Percentiles rank a stretch among this genome's conserved stretches.
phyloP scores from a whole-genome alignment of 2,329 filamentous ascomycete genomes.

The Juglanconis juglandina region DNA sequence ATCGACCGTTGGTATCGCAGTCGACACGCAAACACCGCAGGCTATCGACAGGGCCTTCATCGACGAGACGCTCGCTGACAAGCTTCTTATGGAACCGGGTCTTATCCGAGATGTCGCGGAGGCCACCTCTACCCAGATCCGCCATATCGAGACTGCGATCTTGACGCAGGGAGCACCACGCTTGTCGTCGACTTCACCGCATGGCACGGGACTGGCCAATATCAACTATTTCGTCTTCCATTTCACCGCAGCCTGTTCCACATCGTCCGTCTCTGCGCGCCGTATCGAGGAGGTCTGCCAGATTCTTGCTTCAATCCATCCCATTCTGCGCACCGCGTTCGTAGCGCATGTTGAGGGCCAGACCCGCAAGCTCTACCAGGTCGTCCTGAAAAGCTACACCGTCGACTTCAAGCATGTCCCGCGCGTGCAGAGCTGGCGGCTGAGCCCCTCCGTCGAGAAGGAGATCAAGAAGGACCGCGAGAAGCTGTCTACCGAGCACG shows the following conservation, averaged over 20 bases:
- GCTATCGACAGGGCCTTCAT: constrained; percentile 34
- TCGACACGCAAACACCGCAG: constrained; percentile 16
- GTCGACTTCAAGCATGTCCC: constrained; percentile 43
- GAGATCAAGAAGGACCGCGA: constrained; percentile 41
- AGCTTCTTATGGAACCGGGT: constrained; percentile 38
- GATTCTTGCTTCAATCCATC: constrained; percentile 41
- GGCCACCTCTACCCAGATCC: constrained; percentile 45
- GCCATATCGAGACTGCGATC: constrained; percentile 46
- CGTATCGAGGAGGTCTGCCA: constrained; percentile 43
- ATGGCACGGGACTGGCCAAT: constrained; percentile 37
- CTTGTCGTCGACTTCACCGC: background rate
- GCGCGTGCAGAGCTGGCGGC: constrained; percentile 35
- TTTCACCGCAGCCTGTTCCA: constrained; percentile 34
- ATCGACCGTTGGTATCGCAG: constrained; percentile 5
- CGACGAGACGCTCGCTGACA: constrained; percentile 39
- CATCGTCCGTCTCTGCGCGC: constrained; percentile 13
- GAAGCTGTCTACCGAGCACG: constrained; percentile 19
- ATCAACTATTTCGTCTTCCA: constrained; percentile 47
- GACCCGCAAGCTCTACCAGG: constrained; percentile 46
- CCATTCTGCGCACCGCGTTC: constrained; percentile 54
- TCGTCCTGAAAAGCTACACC: constrained; percentile 39
- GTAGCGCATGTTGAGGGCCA: constrained; percentile 32
- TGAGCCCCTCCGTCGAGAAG: constrained; percentile 37
- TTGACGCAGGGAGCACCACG: constrained; percentile 19
- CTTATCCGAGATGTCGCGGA: constrained; percentile 47